Base-by-base conservation (phyloP, 805 yeast species). In the Candida piceae region DNA sequence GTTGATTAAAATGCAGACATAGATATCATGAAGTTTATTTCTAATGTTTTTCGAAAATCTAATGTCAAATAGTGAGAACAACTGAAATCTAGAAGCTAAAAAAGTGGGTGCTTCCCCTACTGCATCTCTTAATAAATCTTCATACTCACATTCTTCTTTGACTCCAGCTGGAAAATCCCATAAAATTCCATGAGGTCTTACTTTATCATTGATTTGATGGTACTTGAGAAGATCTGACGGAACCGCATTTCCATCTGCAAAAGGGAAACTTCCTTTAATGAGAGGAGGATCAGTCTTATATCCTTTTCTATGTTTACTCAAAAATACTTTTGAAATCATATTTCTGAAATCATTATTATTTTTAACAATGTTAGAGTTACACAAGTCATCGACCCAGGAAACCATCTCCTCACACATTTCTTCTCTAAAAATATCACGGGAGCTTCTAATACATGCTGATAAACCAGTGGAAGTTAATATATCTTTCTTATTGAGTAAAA, bases 381-480 rank as follows among this genome's bases (percentile, higher is more conserved):
- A 64, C 19, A 87, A 57, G 27, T 77, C 81, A 19, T 62, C 56
- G 5, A 86, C 53, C 88, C 93, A 83, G n/a, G 55, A 49, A 6
- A 84, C 54, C 15, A 86, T 76, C 42, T 80, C 87, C 29, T 74
- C 79, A 46, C 83, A 79, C 84, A 84, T 78, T 39, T 83, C 89
- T 52, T 87, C 95, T 35, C 93, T 65, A 52, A 84, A 81, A 6
- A 74, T 63, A 51, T 86, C 95, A 39, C 88, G 64, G 13, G 76
- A 67, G 35, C 79, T 74, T 38, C 86, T 63, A 12, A 87, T 78
- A 32, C 84, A 72, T 1, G 81, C 70, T 2, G 80, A 72, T 15
- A 84, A 63, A 0, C 88, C 88, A 0, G 86, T 79, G 0, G 77
- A 62, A 16, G 75, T 72, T 21, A 86, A 58, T 3, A 69, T 61